Evolutionary conservation across 345 rosid genomes (phyloP), one percentile per base, ranked within the genome.

Genomic region (Rhizophora apiculata): DNA sequence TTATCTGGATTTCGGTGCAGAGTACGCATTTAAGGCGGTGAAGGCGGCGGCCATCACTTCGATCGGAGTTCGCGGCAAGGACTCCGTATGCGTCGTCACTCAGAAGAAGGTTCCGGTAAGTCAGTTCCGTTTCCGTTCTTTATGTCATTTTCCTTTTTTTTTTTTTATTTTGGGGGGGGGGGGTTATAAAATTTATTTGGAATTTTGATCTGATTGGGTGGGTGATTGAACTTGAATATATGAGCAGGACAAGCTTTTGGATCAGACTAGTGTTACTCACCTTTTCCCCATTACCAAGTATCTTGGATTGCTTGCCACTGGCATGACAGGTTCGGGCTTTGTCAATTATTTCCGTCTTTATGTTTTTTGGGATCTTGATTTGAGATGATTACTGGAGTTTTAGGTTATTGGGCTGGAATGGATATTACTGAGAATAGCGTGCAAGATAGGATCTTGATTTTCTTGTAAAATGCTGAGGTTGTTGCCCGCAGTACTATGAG

Each of bases 61-160:
- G 26, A 95, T 95, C 36, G 99, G 98, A 43, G 99, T 95, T 54
- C 82, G 94, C 21, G 99, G 99, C 2, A 92, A 89, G 74, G 99
- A 95, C 70, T 92, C 98, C 15, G 91, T 95, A 0, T 95, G 99
- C 15, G 97, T 95, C 34, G 99, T 95, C 51, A 92, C 99, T 4
- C 99, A 95, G 85, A 95, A 95, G 94, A 95, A 95, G 83, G 98
- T 95, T 72, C 97, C 99, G 74, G 99, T 92, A 43, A 75, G 97
- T 86, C 10, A 21, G 2, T 56, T 11, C 1, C 31, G 51, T 71
- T 71, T 56, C 72, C 39, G 13, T 32, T 27, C 21, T 48, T 32
- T 68, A 21, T 26, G 32, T 60, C 37, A 18, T 36, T 6, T 68
- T 31, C n/a, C 52, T 30, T 57, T 60, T 27, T 26, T 36, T 22